Evolutionary conservation across 306 rosid genomes (phyloP), one percentile per base, ranked within the genome.

Genomic region (Sindora glabra): DNA sequence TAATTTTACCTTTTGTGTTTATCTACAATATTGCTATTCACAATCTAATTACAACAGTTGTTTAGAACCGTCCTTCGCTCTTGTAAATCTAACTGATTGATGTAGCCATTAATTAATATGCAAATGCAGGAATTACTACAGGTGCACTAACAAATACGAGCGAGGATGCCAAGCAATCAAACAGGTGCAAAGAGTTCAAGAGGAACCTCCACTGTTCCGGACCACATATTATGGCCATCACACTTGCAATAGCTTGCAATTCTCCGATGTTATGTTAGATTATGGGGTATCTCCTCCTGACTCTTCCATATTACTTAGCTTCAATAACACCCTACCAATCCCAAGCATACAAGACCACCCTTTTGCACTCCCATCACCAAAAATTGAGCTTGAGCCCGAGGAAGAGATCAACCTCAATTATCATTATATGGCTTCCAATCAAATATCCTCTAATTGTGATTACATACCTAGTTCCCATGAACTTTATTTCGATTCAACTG

Each of bases 111-210:
- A n/a, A n/a, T 46, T 30, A 32, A 27, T 78, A 29, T 29, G 32
- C 6, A 9, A 4, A 2, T 29, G 34, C 34, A 29, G 34, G 34
- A 29, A 29, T 2, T 29, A 82, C 56, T 82, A 25, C 25, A 65
- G 75, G 37, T 78, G 84, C 62, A 72, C 75, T n/a, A 70, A 69
- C 53, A 78, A 73, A 51, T 54, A 14, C 38, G 87, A 78, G 2
- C 72, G 77, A 24, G 60, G 51, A 4, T 86, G 95, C 39, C 63
- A 12, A 40, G 90, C 95, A 33, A 75, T 53, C 19, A 83, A 80
- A 46, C 81, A 83, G 0, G 83, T 78, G 4, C 90, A 86, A 26
- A 59, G 44, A 71, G 70, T 83, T 24, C 56, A 71, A 50, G 82
- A 73, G 0, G 25, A 76, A 11, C 87, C 85, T 10, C 79, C 72